phyloP scores from a whole-genome alignment of 176 grass and related monocot species.

The Aechmea fasciata region DNA sequence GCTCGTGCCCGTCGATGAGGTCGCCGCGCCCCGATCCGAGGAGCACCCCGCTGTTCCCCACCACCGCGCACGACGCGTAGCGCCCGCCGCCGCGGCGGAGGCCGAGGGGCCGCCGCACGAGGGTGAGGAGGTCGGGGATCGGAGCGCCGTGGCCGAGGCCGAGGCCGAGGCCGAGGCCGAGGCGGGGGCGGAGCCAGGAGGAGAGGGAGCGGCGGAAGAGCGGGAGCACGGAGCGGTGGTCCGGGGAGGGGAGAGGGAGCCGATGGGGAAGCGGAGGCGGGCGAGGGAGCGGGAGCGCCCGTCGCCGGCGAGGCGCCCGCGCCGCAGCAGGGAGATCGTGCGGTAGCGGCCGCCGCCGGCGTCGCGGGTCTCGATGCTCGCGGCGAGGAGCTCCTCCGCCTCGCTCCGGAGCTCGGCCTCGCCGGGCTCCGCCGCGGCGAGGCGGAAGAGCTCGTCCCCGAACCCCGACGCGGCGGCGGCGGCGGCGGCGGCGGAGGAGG shows the following conservation, averaged over 20 bases:
- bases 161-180: not conserved
- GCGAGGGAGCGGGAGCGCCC: slow-evolving; percentile 8
- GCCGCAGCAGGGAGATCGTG: slow-evolving; percentile 12
- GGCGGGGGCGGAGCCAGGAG: slow-evolving; percentile 12
- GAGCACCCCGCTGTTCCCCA: slow-evolving; percentile 72
- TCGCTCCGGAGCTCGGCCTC: slow-evolving; percentile 5
- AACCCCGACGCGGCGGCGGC: no score
- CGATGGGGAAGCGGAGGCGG: slow-evolving; percentile 15
- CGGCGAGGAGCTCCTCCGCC: slow-evolving; percentile 27
- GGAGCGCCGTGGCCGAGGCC: not conserved
- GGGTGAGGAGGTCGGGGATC: slow-evolving; percentile 12
- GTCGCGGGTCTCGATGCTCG: slow-evolving; percentile 11
- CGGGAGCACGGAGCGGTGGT: slow-evolving; percentile 6
- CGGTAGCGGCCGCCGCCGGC: slow-evolving; percentile 11
- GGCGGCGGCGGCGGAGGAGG: not conserved
- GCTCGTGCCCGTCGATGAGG: slow-evolving; percentile 59
- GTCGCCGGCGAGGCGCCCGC: not conserved
- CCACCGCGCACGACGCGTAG: slow-evolving; percentile 52
- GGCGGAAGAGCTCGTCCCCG: slow-evolving; percentile 12
- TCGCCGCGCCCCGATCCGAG: slow-evolving; percentile 35
- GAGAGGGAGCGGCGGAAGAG: slow-evolving; percentile 15
- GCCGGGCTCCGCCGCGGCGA: slow-evolving; percentile 9
- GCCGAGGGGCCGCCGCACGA: slow-evolving; percentile 24
- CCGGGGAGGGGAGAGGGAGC: slow-evolving; percentile 7
- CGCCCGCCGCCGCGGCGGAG: slow-evolving; percentile 6